A percentile compares a stretch with the other conserved stretches of the same genome.
These are phyloP conservation scores for Rhynchosporium secalis DNA, from an alignment of 2,329 filamentous ascomycete genomes.

Conservation along the genomic window DNA sequence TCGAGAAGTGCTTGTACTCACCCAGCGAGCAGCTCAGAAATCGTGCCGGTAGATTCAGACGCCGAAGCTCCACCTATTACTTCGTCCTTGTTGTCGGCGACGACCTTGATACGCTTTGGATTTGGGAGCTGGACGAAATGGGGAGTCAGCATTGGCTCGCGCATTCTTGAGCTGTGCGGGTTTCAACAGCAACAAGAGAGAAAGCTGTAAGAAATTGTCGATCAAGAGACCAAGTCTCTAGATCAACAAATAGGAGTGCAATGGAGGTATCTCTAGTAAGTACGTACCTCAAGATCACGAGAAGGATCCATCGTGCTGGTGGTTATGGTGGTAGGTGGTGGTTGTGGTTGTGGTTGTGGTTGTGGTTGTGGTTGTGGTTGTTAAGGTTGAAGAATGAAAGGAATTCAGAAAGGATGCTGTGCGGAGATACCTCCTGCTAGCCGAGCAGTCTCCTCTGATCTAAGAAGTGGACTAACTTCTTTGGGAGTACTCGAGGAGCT, in stretches of 20 bases:
- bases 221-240: background rate
- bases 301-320: background rate
- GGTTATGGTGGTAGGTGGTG: background rate
- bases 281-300: background rate
- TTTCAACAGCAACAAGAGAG: too few species aligned
- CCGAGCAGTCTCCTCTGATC: constrained; percentile 1
- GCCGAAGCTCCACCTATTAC: background rate
- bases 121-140: background rate
- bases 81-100: background rate
- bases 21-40: background rate
- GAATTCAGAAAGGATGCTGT: background rate
- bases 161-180: background rate
- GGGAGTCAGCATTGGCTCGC: background rate
- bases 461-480: background rate
- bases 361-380: background rate
- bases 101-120: too few species aligned
- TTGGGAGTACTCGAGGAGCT: background rate
- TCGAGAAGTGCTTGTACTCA: background rate
- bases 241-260: background rate
- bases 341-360: background rate
- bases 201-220: background rate
- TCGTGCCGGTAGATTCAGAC: background rate
- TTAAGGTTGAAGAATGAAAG: background rate
- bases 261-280: background rate
- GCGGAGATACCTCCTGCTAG: background rate